Conservation (phyloP, 2,329 filamentous ascomycete species). For the Cladophialophora chaetospira region DNA sequence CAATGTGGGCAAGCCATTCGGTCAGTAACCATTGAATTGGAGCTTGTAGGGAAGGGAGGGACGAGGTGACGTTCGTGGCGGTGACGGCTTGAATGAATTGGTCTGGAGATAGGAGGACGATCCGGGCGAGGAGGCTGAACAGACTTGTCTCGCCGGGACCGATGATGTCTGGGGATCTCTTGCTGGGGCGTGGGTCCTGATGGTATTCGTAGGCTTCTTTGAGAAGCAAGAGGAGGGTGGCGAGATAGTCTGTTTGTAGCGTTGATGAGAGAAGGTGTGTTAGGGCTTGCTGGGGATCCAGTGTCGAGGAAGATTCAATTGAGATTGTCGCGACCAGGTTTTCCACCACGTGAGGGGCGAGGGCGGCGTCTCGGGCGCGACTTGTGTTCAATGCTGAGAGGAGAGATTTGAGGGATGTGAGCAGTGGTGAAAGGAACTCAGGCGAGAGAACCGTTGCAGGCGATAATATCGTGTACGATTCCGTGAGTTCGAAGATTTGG, state of each 20-base stretch:
- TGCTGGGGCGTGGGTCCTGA: slow-evolving; percentile 79
- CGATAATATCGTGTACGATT: slow-evolving; percentile 71
- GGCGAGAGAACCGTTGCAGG: slow-evolving; percentile 48
- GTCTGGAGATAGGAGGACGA: slow-evolving; percentile 71
- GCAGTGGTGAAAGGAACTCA: slow-evolving; percentile 43
- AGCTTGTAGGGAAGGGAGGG: slow-evolving; percentile 27
- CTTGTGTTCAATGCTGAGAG: slow-evolving; percentile 28
- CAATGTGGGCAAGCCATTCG: slow-evolving; percentile 53
- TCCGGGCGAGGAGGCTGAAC: slow-evolving; percentile 76
- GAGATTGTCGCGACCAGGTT: slow-evolving; percentile 39
- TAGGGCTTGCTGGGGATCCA: slow-evolving; percentile 44
- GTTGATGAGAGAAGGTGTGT: slow-evolving; percentile 59
- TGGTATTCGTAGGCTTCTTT: slow-evolving; percentile 71
- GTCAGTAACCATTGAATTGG: slow-evolving; percentile 47
- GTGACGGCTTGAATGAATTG: slow-evolving; percentile 62
- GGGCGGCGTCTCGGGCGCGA: slow-evolving; percentile 38
- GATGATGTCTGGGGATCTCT: slow-evolving; percentile 68
- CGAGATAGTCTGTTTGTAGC: slow-evolving; percentile 30
- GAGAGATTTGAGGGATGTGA: slow-evolving; percentile 38
- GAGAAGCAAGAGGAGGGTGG: slow-evolving; percentile 61
- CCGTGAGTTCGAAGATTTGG: slow-evolving; percentile 64
- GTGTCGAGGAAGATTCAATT: slow-evolving; percentile 22
- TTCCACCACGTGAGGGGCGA: slow-evolving; percentile 43
- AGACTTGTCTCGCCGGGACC: slow-evolving; percentile 81
- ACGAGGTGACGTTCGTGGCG: slow-evolving; percentile 34